Evolutionary conservation across 2,329 filamentous ascomycete species (phyloP).

Genomic region (Didymella glomerata): DNA sequence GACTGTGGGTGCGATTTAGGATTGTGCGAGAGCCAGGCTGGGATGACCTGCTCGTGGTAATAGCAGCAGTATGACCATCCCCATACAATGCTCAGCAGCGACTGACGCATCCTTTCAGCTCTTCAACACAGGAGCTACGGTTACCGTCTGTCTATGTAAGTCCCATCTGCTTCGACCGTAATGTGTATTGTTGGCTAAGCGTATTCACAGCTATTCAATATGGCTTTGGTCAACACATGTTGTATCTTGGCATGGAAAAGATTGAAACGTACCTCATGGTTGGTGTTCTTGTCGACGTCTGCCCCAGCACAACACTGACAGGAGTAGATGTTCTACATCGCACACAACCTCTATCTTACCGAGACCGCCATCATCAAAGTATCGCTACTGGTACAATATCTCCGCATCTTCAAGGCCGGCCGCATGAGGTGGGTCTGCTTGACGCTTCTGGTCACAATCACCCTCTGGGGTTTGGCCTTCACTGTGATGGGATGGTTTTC

Average conservation of each 20-base stretch:
- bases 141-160: conserved; percentile 38
- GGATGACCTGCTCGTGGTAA: conserved; percentile 46
- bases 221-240: conserved; percentile 47
- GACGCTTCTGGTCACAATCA: conserved; percentile 32
- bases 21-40: conserved; percentile 47
- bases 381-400: conserved; percentile 48
- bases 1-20: conserved; percentile 40
- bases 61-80: conserved; percentile 37
- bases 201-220: conserved; percentile 35
- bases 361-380: conserved; percentile 48
- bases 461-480: conserved; percentile 44
- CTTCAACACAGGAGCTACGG: conserved; percentile 37
- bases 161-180: background rate
- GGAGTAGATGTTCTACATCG: conserved; percentile 40
- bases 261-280: conserved; percentile 31
- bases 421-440: conserved; percentile 42
- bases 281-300: background rate
- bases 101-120: conserved; percentile 27
- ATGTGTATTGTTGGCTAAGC: conserved; percentile 14
- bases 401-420: conserved; percentile 49
- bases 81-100: background rate
- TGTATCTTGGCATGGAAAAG: conserved; percentile 31
- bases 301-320: background rate
- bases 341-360: conserved; percentile 41
- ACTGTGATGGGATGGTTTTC: conserved; percentile 44